Conservation (phyloP, 768 basidiomycete species). For the Tremella fuciformis region DNA sequence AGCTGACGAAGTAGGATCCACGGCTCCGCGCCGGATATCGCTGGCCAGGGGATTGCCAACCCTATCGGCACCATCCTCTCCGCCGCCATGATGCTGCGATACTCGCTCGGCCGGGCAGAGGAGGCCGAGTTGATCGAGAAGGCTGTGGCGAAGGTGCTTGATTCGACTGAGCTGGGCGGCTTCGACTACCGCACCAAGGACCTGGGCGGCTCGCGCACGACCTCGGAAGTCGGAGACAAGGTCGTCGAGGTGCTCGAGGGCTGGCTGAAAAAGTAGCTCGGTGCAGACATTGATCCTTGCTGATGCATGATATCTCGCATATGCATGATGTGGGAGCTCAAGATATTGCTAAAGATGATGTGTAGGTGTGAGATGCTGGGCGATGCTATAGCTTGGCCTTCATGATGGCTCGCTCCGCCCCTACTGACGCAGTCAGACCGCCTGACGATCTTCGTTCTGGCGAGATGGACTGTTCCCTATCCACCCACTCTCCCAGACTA, state of each 20-base stretch:
- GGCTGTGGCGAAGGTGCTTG: constrained; percentile 87
- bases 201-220: constrained; percentile 72
- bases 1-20: constrained; percentile 60
- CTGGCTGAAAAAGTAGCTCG: constrained; percentile 51
- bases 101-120: constrained; percentile 83
- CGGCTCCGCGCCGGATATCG: constrained; percentile 91
- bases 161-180: constrained; percentile 67
- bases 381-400: too few species aligned
- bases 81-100: constrained; percentile 86
- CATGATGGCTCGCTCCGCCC: too few species aligned
- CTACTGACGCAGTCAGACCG: too few species aligned
- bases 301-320: too few species aligned
- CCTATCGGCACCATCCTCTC: constrained; percentile 94
- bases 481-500: background rate
- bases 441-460: too few species aligned
- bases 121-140: constrained; percentile 81
- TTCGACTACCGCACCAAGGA: constrained; percentile 78
- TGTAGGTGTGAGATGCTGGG: too few species aligned
- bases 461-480: background rate
- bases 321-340: too few species aligned
- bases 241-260: constrained; percentile 70
- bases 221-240: constrained; percentile 77
- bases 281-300: too few species aligned
- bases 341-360: too few species aligned
- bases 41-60: constrained; percentile 89